Conservation (phyloP, 805 yeast species). For the Monosporozyma solicola region DNA sequence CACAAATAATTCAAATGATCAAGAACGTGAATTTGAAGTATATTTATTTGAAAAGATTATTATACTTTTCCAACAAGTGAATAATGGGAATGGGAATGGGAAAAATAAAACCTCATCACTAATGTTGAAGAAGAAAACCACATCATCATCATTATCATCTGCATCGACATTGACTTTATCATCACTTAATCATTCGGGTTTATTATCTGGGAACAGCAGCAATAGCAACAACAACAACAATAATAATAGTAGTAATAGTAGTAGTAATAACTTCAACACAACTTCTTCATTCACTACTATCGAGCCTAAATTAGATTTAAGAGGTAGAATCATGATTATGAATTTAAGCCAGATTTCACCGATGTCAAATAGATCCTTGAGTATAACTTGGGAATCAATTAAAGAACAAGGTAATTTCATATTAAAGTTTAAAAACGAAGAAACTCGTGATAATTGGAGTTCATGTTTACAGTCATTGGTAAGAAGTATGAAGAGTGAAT, state of each 20-base stretch:
- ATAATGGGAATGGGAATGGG: slow-evolving; percentile 1
- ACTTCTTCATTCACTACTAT: slow-evolving; percentile 9
- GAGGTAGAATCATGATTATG: slow-evolving; percentile 74
- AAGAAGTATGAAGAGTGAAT: slow-evolving; percentile 27
- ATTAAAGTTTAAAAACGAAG: slow-evolving; percentile 76
- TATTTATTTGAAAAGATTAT: slow-evolving; percentile 73
- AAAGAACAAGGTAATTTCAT: slow-evolving; percentile 82
- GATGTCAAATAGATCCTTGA: slow-evolving; percentile 45
- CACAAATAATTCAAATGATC: slow-evolving; percentile 40
- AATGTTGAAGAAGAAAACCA: slow-evolving; percentile 33
- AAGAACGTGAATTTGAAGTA: slow-evolving; percentile 81
- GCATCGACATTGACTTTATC: slow-evolving; percentile 9
- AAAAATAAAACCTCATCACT: slow-evolving; percentile 42
- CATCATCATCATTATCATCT: slow-evolving; percentile 19
- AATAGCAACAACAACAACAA: neutral
- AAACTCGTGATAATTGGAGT: slow-evolving; percentile 76
- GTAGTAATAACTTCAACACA: slow-evolving; percentile 8
- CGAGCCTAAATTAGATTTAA: slow-evolving; percentile 45
- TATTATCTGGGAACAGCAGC: neutral
- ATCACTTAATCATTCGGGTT: neutral
- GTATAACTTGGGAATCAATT: slow-evolving; percentile 75
- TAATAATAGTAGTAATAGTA: slow-evolving; percentile 3
- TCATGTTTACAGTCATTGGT: slow-evolving; percentile 41
- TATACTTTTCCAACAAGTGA: slow-evolving; percentile 53
- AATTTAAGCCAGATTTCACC: slow-evolving; percentile 46